Conservation (phyloP, 768 basidiomycete species). For the Lactifluus subvellereus region DNA sequence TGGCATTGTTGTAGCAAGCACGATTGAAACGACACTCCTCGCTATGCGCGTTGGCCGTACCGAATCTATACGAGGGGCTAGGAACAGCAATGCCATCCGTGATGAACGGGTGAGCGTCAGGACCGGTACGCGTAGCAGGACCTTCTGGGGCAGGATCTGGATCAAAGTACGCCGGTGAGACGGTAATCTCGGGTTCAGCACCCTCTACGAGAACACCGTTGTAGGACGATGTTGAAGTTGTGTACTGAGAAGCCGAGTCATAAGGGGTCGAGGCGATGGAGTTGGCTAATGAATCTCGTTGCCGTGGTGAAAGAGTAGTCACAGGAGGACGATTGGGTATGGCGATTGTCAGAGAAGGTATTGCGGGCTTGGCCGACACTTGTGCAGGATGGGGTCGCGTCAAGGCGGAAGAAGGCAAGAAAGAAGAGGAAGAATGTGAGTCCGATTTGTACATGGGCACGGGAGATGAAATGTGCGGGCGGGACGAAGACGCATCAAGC, state of each 20-base stretch:
- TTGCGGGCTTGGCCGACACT: not conserved
- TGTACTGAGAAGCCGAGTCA: constrained; percentile 13
- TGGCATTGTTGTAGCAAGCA: constrained; percentile 23
- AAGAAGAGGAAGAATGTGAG: constrained; percentile 15
- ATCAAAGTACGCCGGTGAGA: constrained; percentile 43
- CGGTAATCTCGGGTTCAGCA: constrained; percentile 22
- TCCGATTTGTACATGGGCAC: constrained; percentile 9
- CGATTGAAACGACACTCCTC: constrained; percentile 25
- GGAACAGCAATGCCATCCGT: constrained; percentile 16
- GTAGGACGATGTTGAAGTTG: constrained; percentile 16
- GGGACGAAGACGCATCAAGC: constrained; percentile 7
- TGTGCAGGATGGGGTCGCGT: constrained; percentile 5
- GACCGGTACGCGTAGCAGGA: constrained; percentile 38
- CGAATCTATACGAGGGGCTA: constrained; percentile 15
- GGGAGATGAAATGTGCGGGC: constrained; percentile 20
- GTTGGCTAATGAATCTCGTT: constrained; percentile 14
- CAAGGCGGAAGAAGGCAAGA: constrained; percentile 15
- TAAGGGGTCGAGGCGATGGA: constrained; percentile 20
- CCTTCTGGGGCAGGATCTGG: constrained; percentile 41
- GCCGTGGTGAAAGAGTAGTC: not conserved
- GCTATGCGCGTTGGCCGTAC: constrained; percentile 16
- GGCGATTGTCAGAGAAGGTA: constrained; percentile 2
- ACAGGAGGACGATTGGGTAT: constrained; percentile 7
- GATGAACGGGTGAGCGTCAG: constrained; percentile 29
- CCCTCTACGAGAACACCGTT: constrained; percentile 9